Conservation (phyloP, 306 rosid species). For the Rosa multiflora region DNA sequence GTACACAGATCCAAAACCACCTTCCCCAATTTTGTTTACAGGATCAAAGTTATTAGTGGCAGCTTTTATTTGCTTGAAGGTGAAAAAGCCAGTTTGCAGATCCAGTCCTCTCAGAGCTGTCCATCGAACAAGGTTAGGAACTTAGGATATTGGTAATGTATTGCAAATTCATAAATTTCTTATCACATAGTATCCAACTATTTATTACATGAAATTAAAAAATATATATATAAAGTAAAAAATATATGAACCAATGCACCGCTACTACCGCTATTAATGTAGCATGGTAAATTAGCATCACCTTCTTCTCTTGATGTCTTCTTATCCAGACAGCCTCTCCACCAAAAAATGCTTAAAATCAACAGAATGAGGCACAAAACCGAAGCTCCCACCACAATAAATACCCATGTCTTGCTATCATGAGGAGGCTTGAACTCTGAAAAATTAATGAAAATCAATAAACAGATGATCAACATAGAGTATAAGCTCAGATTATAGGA, state of each 20-base stretch:
- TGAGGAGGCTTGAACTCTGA: slow-evolving; percentile 6
- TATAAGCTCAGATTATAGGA: not conserved
- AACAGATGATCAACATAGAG: not conserved
- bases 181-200: too few species aligned
- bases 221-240: too few species aligned
- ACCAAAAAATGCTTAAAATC: slow-evolving; percentile 1
- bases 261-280: not conserved
- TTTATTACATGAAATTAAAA: too few species aligned
- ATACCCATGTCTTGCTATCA: not conserved
- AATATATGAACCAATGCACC: not conserved
- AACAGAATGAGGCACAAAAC: not conserved
- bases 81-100: too few species aligned
- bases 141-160: too few species aligned
- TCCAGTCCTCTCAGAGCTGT: too few species aligned
- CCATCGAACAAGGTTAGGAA: too few species aligned
- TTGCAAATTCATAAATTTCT: too few species aligned
- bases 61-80: too few species aligned
- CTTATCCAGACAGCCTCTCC: not conserved
- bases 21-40: too few species aligned
- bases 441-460: not conserved
- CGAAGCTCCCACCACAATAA: not conserved
- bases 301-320: slow-evolving; percentile 1
- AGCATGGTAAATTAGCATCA: not conserved
- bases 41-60: too few species aligned
- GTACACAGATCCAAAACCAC: too few species aligned